These are phyloP conservation scores for Candida michaelii DNA, from an alignment of 805 yeast genomes.

Conservation along the genomic window DNA sequence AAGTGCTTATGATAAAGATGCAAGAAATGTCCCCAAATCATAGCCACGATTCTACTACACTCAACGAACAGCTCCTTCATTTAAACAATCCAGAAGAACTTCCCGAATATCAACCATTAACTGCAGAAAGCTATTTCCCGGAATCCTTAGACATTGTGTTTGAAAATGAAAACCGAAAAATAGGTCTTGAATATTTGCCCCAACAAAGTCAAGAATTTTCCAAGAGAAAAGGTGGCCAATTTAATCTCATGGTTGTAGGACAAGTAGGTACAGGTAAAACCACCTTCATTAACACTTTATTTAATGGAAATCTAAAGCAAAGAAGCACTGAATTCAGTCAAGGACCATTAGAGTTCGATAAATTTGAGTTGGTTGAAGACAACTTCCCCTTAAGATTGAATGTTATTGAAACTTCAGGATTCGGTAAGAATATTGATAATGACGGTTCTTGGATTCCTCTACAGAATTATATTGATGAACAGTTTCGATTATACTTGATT, in stretches of 20 bases:
- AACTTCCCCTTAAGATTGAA: conserved; percentile 59
- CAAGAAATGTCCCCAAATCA: background rate
- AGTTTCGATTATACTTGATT: conserved; percentile 60
- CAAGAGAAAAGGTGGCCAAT: conserved; percentile 30
- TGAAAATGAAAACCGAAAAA: background rate
- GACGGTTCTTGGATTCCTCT: conserved; percentile 41
- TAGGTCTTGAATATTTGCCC: conserved; percentile 30
- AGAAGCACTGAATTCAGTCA: conserved; percentile 17
- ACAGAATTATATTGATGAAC: conserved; percentile 75
- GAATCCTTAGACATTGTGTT: background rate
- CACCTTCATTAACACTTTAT: conserved; percentile 77
- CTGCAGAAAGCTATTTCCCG: background rate
- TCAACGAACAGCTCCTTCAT: background rate
- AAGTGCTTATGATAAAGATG: too few relatives aligned
- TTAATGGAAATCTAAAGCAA: conserved; percentile 38
- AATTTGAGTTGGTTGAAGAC: conserved; percentile 59
- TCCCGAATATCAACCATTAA: background rate
- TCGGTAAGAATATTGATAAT: conserved; percentile 64
- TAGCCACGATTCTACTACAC: background rate
- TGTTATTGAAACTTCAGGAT: conserved; percentile 72
- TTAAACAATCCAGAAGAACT: background rate
- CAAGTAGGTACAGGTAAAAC: conserved; percentile 56
- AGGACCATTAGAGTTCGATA: conserved; percentile 17
- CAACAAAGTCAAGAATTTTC: conserved; percentile 25
- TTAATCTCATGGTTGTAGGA: conserved; percentile 41